Base-by-base conservation (phyloP, 129 eudicot genomes). In the Logfia minima region DNA sequence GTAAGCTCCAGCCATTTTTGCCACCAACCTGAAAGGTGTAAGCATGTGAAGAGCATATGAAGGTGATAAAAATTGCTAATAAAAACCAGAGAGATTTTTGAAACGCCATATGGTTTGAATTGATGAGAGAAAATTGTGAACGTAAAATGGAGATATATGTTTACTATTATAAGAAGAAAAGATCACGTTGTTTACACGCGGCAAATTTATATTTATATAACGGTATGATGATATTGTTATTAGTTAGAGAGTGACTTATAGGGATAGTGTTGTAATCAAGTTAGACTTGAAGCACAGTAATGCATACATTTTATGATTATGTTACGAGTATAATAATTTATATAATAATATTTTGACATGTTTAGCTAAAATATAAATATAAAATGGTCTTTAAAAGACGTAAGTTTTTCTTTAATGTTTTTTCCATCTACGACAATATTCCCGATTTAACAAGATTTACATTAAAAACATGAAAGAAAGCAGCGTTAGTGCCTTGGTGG, bases 1-100 rank as follows among this genome's bases (percentile, higher is more conserved):
- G 60, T 31, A 45, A 45, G 35, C 66, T 82, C 86, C 86, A 82
- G 22, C 86, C 86, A 59, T 77, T 26, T n/a, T 69, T 73, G 24
- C 82, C 83, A 45, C 86, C 86, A 72, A 82, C 83, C 53, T 82
- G 41, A 24, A 82, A 72, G 70, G 71, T 73, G 10, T 8, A 10
- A 43, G 79, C 86, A 9, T 82, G 75, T 13, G 82, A 51, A 70
- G 75, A 66, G 22, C 23, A 60, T 58, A 69, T 21, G 71, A 61
- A 66, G 7, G 68, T 65, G 70, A 82, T 55, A 31, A 82, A 76
- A 1, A 65, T 19, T 16, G 70, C 26, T 53, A 66, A 3, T 61
- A 72, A 77, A 71, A 76, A 21, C 2, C 56, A 72, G 56, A 71
- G 68, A 19, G 75, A 53, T 29, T 65, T 77, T 4, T 73, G 82